phyloP scores from a whole-genome alignment of 192 early-diverging fungal species.

The Backusella psychrophila region DNA sequence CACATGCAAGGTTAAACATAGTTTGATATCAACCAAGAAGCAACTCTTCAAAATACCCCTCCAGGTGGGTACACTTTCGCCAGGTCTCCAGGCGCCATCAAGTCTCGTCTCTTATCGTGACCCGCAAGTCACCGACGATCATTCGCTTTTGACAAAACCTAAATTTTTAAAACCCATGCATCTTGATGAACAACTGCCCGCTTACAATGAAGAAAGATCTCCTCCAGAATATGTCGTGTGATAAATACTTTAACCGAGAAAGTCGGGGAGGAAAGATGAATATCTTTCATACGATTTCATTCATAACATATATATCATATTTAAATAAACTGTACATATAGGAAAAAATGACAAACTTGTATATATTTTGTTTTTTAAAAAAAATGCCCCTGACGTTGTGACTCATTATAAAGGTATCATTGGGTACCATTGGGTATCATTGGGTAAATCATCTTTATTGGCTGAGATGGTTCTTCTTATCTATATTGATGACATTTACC shows the following conservation, averaged over 20 bases:
- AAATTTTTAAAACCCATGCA: conserved; percentile 7
- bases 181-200: conserved; percentile 3
- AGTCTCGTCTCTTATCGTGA: conserved; percentile 2
- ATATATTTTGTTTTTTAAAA: not conserved
- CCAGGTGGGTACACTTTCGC: not conserved
- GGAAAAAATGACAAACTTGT: not conserved
- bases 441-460: not conserved
- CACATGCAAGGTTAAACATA: not conserved
- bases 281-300: not conserved
- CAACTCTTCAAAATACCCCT: conserved; percentile 1
- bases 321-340: not conserved
- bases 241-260: not conserved
- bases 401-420: not conserved
- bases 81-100: not conserved
- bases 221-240: not conserved
- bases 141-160: conserved; percentile 8
- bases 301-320: not conserved
- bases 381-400: not conserved
- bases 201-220: not conserved
- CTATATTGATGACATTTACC: not conserved
- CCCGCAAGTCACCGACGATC: not conserved
- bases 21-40: conserved; percentile 2
- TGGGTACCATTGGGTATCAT: not conserved
- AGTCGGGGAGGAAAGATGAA: not conserved
- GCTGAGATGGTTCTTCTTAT: not conserved